A percentile compares a stretch with the other conserved stretches of the same genome.
Evolutionary conservation across 176 grass and related monocot species (phyloP).

Genomic region (Dendrocalamus sinicus): DNA sequence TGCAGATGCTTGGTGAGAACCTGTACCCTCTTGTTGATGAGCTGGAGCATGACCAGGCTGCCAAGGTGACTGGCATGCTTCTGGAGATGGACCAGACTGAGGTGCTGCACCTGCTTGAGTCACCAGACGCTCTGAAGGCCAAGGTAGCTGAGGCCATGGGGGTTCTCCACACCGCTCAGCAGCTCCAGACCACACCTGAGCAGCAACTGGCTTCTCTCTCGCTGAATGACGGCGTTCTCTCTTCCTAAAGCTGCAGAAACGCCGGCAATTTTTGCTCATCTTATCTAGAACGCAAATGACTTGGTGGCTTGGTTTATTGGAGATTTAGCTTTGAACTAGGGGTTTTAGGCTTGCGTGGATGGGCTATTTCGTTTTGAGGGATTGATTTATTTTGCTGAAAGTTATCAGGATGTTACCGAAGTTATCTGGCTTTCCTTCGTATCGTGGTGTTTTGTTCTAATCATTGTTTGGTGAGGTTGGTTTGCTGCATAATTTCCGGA

Average conservation of each 20-base stretch:
- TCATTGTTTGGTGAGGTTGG: no score
- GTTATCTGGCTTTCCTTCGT: not conserved
- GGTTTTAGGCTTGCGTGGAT: constrained; percentile 22
- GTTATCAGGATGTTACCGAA: not conserved
- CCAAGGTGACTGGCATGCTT: constrained; percentile 97
- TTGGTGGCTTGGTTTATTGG: constrained; percentile 48
- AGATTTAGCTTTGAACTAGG: constrained; percentile 30
- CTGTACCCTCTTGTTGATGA: constrained; percentile 91
- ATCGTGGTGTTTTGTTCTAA: no score
- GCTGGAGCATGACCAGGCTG: constrained; percentile 84
- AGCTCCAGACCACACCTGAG: constrained; percentile 61
- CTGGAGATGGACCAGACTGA: constrained; percentile 98
- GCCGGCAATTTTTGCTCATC: constrained; percentile 41
- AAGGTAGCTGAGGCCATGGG: constrained; percentile 95
- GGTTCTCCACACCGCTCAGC: constrained; percentile 71
- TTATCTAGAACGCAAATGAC: constrained; percentile 43
- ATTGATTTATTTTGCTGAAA: constrained; percentile 23
- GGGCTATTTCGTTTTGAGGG: constrained; percentile 25
- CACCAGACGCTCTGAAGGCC: constrained; percentile 76
- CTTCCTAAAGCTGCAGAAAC: constrained; percentile 36
- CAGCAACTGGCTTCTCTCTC: constrained; percentile 72
- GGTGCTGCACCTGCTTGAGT: constrained; percentile 88
- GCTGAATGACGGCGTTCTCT: constrained; percentile 60
- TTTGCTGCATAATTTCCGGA: no score
- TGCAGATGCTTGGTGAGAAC: constrained; percentile 93